Percentiles rank a stretch among this genome's conserved stretches.
These are phyloP conservation scores for Danielozyma ontarioensis DNA, from an alignment of 805 yeast species.

Conservation along the genomic window DNA sequence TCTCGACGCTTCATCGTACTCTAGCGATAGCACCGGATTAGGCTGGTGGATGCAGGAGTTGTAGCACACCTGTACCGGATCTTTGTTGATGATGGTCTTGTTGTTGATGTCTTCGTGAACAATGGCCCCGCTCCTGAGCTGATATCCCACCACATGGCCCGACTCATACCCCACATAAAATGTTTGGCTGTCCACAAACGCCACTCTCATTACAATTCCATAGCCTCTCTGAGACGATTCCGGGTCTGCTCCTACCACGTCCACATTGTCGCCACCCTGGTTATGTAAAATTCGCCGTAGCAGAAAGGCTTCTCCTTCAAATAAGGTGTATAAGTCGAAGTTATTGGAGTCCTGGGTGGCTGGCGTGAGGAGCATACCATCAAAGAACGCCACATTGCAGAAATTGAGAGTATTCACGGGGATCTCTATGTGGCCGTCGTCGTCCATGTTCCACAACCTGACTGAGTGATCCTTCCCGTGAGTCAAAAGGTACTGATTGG, in stretches of 20 bases:
- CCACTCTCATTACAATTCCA: constrained; percentile 66
- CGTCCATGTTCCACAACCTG: constrained; percentile 38
- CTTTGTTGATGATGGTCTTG: neutral
- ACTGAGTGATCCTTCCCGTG: constrained; percentile 64
- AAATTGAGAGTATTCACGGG: constrained; percentile 75
- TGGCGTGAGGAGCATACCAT: constrained; percentile 47
- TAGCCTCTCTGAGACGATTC: constrained; percentile 24
- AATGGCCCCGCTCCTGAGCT: constrained; percentile 6
- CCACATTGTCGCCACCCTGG: constrained; percentile 16
- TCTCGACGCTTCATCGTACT: constrained; percentile 16
- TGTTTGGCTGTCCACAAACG: constrained; percentile 25
- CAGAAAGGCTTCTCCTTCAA: constrained; percentile 10
- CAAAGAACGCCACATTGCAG: constrained; percentile 50
- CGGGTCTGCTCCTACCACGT: constrained; percentile 12
- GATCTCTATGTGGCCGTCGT: constrained; percentile 31
- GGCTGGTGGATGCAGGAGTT: constrained; percentile 47
- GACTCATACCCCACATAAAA: constrained; percentile 67
- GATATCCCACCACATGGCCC: constrained; percentile 45
- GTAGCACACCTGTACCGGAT: neutral
- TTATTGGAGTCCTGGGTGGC: constrained; percentile 58
- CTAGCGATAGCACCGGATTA: constrained; percentile 48
- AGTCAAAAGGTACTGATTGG: constrained; percentile 37
- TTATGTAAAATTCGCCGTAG: constrained; percentile 30
- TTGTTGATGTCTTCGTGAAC: constrained; percentile 2
- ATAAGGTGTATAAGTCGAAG: constrained; percentile 54